Evolutionary conservation across 1,284 basidiomycete species (phyloP).

Genomic region (Crepidotus sp.): DNA sequence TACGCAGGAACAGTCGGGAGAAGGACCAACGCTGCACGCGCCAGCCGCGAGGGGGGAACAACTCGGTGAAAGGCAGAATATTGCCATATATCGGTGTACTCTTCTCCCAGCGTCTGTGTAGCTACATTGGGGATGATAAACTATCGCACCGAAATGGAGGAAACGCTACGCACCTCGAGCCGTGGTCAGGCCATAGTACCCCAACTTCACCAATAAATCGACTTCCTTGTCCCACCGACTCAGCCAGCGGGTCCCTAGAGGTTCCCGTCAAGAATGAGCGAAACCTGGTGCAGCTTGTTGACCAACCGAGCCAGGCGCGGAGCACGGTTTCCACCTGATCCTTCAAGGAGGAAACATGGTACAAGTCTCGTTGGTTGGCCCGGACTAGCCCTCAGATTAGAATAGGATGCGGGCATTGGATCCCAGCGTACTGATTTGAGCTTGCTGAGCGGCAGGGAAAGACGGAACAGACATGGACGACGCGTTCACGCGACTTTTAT

Average conservation of each 20-base stretch:
- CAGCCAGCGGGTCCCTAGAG: slow-evolving; percentile 77
- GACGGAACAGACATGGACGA: slow-evolving; percentile 25
- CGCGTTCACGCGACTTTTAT: slow-evolving; percentile 9
- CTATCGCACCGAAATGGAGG: background rate
- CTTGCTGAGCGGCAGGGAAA: slow-evolving; percentile 71
- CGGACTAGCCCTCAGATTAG: slow-evolving; percentile 47
- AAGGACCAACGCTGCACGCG: slow-evolving; percentile 52
- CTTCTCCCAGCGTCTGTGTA: slow-evolving; percentile 79
- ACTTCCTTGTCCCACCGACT: slow-evolving; percentile 75
- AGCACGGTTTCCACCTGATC: slow-evolving; percentile 72
- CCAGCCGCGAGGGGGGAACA: slow-evolving; percentile 37
- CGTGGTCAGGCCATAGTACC: slow-evolving; percentile 72
- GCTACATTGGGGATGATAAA: slow-evolving; percentile 37
- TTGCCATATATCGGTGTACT: slow-evolving; percentile 84
- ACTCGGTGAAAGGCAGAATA: slow-evolving; percentile 36
- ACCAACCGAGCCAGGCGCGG: slow-evolving; percentile 69
- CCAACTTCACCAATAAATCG: slow-evolving; percentile 59
- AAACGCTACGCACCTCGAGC: slow-evolving; percentile 52
- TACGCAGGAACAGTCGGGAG: slow-evolving; percentile 59
- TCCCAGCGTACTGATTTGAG: slow-evolving; percentile 67
- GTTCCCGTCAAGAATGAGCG: slow-evolving; percentile 7
- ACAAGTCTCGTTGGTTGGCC: slow-evolving; percentile 77
- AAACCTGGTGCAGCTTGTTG: background rate
- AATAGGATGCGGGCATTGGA: slow-evolving; percentile 1
- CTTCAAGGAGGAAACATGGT: slow-evolving; percentile 66